Evolutionary conservation across 345 rosid species (phyloP).

Genomic region (Rhodamnia argentea): DNA sequence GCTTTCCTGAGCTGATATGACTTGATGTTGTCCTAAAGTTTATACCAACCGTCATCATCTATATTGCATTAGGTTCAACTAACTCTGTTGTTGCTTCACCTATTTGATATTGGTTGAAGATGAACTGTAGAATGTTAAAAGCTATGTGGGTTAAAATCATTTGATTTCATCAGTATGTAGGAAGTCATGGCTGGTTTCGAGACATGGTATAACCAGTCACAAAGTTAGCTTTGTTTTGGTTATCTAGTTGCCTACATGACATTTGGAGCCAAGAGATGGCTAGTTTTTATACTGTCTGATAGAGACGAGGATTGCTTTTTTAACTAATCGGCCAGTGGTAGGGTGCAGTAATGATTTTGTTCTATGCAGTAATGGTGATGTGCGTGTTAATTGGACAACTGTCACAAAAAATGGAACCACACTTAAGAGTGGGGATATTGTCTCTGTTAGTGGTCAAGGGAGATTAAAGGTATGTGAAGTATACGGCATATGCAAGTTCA

Average conservation of each 20-base stretch:
- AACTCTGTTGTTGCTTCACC: not conserved
- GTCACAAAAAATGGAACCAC: constrained; percentile 64
- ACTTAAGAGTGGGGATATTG: constrained; percentile 69
- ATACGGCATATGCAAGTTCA: not conserved
- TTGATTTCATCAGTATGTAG: not conserved
- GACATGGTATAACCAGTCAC: not conserved
- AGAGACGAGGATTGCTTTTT: not conserved
- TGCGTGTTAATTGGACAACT: constrained; percentile 76
- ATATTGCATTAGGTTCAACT: not conserved
- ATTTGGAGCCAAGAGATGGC: not conserved
- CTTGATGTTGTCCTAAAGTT: not conserved
- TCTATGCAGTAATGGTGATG: constrained; percentile 49
- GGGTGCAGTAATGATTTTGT: not conserved
- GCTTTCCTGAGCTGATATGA: not conserved
- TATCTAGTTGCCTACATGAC: not conserved
- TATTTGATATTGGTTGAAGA: not conserved
- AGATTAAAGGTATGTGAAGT: constrained; percentile 52
- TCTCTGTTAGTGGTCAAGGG: constrained; percentile 88
- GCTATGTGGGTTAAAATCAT: not conserved
- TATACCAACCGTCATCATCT: not conserved
- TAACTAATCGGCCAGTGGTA: not conserved
- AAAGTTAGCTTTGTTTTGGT: not conserved
- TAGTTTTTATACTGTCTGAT: not conserved
- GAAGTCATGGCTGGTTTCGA: not conserved
- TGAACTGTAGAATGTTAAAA: not conserved